Base-by-base conservation (phyloP, 2,329 filamentous ascomycete species). In the Niveomyces coronatus region DNA sequence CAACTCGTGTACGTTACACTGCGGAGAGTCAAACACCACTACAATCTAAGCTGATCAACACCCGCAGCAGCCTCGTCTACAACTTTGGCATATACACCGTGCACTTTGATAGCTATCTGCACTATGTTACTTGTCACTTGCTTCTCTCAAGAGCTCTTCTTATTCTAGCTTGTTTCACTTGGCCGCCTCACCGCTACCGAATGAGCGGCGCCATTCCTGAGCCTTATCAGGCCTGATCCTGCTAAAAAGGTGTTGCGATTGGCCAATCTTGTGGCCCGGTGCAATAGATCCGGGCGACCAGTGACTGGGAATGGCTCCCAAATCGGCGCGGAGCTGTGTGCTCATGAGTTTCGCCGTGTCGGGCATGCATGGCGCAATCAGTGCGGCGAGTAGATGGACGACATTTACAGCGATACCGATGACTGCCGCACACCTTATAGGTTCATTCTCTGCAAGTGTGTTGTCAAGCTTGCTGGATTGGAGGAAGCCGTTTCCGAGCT, bases 301-400 rank as follows among this genome's bases (percentile, higher is more conserved):
- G 30, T 65, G 68, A 45, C 81, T 73, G 2, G 82, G 80, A 44
- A 88, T 86, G 24, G 33, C 56, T 46, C 40, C 47, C 44, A 8
- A 19, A 10, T 57, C 47, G 37, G 74, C 56, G 34, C 81, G 74
- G 20, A 96, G 73, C 63, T 95, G 88, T 44, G 73, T 61, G 46
- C 85, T 74, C 49, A 95, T 94, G 24, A 76, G 75, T 43, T 71
- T 70, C 3, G 82, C 70, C 7, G 82, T 88, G n/a, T 72, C 71
- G 27, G 86, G 86, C 69, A 95, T 84, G 63, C 88, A 95, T 0
- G 88, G 88, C 37, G 77, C 76, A 41, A 87, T 73, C 31, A 94
- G 64, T 37, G 76, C 79, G 15, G 86, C 84, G 32, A 94, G 71
- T 19, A 95, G 77, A 53, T 89, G 78, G 39, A 89, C 78, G 46